phyloP scores from a whole-genome alignment of 2,329 filamentous ascomycete genomes.

The Aspergillus ruber region DNA sequence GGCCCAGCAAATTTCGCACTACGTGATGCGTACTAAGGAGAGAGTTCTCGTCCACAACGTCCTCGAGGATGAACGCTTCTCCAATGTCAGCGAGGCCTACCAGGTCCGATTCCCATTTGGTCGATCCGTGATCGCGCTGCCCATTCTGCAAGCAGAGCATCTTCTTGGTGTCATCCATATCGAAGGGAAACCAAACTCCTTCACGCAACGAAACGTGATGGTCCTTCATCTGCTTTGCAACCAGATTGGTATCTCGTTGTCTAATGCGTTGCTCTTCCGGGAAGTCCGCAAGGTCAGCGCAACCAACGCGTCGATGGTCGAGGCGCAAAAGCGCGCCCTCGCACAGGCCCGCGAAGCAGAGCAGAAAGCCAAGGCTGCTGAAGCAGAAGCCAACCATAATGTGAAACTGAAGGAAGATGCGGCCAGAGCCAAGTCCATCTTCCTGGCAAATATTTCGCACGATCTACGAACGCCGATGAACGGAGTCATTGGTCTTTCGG shows the following conservation, averaged over 20 bases:
- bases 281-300: constrained; percentile 57
- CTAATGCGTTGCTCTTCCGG: constrained; percentile 58
- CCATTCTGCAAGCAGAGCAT: constrained; percentile 55
- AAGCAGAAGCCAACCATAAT: constrained; percentile 58
- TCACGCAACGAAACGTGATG: constrained; percentile 53
- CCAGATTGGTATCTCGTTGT: constrained; percentile 58
- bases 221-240: constrained; percentile 54
- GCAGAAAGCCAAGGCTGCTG: constrained; percentile 58
- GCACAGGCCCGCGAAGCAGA: constrained; percentile 57
- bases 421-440: constrained; percentile 75
- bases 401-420: constrained; percentile 62
- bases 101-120: constrained; percentile 50
- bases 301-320: constrained; percentile 59
- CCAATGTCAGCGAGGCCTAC: constrained; percentile 54
- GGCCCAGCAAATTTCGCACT: constrained; percentile 56
- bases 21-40: constrained; percentile 57
- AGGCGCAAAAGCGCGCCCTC: constrained; percentile 58
- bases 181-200: constrained; percentile 57
- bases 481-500: constrained; percentile 75
- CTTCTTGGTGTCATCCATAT: constrained; percentile 57
- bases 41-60: constrained; percentile 59
- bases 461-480: constrained; percentile 92
- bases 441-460: constrained; percentile 87
- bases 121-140: constrained; percentile 56
- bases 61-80: constrained; percentile 59